Percentiles rank a stretch among this genome's conserved stretches.
Evolutionary conservation across 2,329 filamentous ascomycete species (phyloP).

Genomic region (Falciphora oryzae): DNA sequence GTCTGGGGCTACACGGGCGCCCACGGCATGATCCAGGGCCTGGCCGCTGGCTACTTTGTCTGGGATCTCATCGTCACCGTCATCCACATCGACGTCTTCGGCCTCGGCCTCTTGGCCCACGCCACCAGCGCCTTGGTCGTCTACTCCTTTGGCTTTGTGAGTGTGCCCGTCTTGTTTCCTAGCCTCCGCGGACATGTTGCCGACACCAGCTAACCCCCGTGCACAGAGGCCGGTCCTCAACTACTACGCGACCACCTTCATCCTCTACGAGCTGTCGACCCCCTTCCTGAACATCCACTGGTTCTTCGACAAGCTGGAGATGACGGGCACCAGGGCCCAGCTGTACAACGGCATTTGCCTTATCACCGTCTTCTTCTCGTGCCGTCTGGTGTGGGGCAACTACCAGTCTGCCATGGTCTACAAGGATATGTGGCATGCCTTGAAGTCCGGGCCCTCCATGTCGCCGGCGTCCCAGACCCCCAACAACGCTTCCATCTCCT

Average conservation of each 20-base stretch:
- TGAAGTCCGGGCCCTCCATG: slow-evolving; percentile 37
- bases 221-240: slow-evolving; percentile 73
- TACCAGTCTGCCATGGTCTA: slow-evolving; percentile 66
- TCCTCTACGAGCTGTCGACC: slow-evolving; percentile 81
- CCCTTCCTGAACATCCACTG: slow-evolving; percentile 86
- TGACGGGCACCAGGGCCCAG: slow-evolving; percentile 69
- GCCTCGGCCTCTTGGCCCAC: slow-evolving; percentile 70
- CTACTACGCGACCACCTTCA: slow-evolving; percentile 74
- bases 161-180: slow-evolving; percentile 26
- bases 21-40: slow-evolving; percentile 65
- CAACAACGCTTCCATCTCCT: slow-evolving; percentile 27
- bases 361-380: slow-evolving; percentile 68
- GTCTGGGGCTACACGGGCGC: slow-evolving; percentile 74
- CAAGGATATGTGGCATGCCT: slow-evolving; percentile 58
- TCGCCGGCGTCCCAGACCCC: slow-evolving; percentile 27
- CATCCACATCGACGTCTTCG: slow-evolving; percentile 65
- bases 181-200: neutral
- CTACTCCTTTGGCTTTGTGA: slow-evolving; percentile 73
- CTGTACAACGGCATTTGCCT: slow-evolving; percentile 72
- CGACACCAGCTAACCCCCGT: slow-evolving; percentile 3
- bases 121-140: slow-evolving; percentile 68
- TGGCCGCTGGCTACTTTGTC: slow-evolving; percentile 76
- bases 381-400: slow-evolving; percentile 72
- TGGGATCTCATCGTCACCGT: slow-evolving; percentile 73
- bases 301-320: slow-evolving; percentile 82